phyloP scores from a whole-genome alignment of 805 yeast species.

The Pichia phayaonensis region DNA sequence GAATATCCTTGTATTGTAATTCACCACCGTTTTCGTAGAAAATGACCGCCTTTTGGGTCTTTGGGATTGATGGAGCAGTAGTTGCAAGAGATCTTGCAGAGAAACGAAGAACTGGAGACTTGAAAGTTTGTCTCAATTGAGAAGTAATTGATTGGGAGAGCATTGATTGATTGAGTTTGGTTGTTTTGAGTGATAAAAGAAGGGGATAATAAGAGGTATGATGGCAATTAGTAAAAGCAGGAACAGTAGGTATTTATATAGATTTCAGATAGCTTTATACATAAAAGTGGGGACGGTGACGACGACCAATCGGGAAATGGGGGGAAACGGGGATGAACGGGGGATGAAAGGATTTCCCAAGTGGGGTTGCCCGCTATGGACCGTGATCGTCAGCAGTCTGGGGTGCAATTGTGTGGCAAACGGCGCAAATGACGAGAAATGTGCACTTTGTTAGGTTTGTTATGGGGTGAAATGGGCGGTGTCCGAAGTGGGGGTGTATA shows the following conservation, averaged over 20 bases:
- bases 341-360: neutral
- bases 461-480: neutral
- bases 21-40: slow-evolving; percentile 62
- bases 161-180: neutral
- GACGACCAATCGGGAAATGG: neutral
- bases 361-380: neutral
- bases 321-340: neutral
- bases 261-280: too few relatives aligned
- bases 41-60: slow-evolving; percentile 63
- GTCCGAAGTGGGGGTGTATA: neutral
- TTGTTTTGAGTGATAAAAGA: too few relatives aligned
- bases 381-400: too few relatives aligned
- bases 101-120: neutral
- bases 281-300: neutral
- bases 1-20: slow-evolving; percentile 60
- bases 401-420: too few relatives aligned
- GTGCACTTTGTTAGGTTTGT: neutral
- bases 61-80: slow-evolving; percentile 37
- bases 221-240: too few relatives aligned
- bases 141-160: neutral
- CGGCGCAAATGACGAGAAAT: neutral
- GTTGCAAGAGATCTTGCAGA: slow-evolving; percentile 10
- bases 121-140: neutral
- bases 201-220: too few relatives aligned
- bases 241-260: neutral